A percentile compares a stretch with the other conserved stretches of the same genome.
These are phyloP conservation scores for Agastache rugosa DNA, from an alignment of 257 asterid species.

Conservation along the genomic window DNA sequence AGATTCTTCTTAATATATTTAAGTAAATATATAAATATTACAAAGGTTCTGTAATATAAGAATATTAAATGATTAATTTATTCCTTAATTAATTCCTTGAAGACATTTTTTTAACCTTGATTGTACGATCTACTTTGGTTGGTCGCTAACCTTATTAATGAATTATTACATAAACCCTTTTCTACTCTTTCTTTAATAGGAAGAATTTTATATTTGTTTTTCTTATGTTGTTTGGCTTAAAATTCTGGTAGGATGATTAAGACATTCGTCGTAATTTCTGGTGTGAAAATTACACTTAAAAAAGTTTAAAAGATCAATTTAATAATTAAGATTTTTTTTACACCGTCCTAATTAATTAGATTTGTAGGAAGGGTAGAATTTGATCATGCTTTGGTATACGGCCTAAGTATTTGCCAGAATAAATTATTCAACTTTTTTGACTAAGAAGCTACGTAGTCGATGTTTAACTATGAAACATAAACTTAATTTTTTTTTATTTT, in stretches of 20 bases:
- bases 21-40: neutral
- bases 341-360: neutral
- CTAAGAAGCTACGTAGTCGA: neutral
- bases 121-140: neutral
- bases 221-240: neutral
- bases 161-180: neutral
- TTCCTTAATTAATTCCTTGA: neutral
- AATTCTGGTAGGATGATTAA: neutral
- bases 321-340: too few species aligned
- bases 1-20: too few species aligned
- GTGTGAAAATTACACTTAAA: too few species aligned
- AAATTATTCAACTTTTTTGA: too few species aligned
- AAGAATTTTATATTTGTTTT: neutral
- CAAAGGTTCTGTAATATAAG: neutral
- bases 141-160: constrained; percentile 6
- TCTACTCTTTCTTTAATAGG: neutral
- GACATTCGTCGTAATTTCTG: too few species aligned
- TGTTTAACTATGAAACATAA: too few species aligned
- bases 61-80: neutral
- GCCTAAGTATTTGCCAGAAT: too few species aligned
- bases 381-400: neutral
- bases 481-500: too few species aligned
- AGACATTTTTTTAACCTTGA: constrained; percentile 27
- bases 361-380: neutral
- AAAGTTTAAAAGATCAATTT: too few species aligned